Evolutionary conservation across 2,329 filamentous ascomycete species (phyloP).

Genomic region (Aspergillus niger): DNA sequence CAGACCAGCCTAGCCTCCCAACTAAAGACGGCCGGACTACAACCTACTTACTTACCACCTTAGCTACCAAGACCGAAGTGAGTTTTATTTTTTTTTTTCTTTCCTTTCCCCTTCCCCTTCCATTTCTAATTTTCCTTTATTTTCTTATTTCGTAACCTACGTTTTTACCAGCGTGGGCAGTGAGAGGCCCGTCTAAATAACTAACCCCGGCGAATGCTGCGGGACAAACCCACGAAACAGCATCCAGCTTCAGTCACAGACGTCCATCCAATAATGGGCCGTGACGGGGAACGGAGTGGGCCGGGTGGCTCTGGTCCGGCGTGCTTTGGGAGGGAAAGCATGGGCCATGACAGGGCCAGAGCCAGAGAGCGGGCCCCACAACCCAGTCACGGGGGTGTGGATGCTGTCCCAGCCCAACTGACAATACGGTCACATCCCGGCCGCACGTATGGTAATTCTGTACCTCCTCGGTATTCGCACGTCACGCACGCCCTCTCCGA

Average conservation of each 20-base stretch:
- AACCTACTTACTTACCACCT: neutral
- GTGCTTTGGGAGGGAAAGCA: conserved; percentile 16
- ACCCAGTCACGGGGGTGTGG: conserved; percentile 16
- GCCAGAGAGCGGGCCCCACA: conserved; percentile 16
- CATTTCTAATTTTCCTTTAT: no score
- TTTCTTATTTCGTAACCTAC: neutral
- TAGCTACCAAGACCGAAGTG: neutral
- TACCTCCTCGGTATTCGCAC: neutral
- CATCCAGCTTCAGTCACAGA: conserved; percentile 9
- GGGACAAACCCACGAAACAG: conserved; percentile 25
- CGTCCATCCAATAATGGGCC: conserved; percentile 5
- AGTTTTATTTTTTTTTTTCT: no score
- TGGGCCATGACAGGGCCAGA: conserved; percentile 26
- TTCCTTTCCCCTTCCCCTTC: no score
- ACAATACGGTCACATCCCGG: conserved; percentile 11
- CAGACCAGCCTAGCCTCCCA: neutral
- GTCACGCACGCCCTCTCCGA: neutral
- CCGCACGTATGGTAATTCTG: conserved; percentile 9
- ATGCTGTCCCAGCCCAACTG: neutral
- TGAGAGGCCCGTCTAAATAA: conserved; percentile 13
- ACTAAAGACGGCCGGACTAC: neutral
- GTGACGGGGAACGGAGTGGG: conserved; percentile 8
- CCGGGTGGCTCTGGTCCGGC: conserved; percentile 4
- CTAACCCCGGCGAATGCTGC: conserved; percentile 22
- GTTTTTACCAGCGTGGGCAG: neutral